Base-by-base conservation (phyloP, 306 rosid genomes). In the Cucumis hystrix region DNA sequence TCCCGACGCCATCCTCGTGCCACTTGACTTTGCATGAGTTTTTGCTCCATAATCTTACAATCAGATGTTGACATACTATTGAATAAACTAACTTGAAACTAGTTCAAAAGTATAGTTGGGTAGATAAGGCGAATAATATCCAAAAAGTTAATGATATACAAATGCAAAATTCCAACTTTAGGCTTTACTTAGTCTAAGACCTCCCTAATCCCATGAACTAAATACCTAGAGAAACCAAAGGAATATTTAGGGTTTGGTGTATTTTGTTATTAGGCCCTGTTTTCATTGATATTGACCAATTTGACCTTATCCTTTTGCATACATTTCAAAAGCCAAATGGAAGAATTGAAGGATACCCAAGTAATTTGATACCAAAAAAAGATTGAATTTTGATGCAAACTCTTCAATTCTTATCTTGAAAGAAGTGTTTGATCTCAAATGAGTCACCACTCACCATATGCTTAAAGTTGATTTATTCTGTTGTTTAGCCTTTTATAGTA, bases 361-460 rank as follows among this genome's bases (percentile, higher is more conserved):
- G 41, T 65, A 65, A 65, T 65, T 37, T 65, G 11, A n/a, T 17
- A 18, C 28, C 16, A 15, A 7, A 2, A 21, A 58, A 64, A 64
- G 69, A 33, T 7, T 7, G 70, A 33, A 64, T 25, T 62, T 62
- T 62, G 41, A 62, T 62, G n/a, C 15, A 1, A 62, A 15, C 56
- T 51, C 68, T 1, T 6, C 47, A 60, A 61, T 35, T 64, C 71
- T 64, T 64, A 64, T 35, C 68, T 62, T 62, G 9, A 62, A 15
- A 28, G 40, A 62, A 62, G 41, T 28, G 41, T 63, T 14, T 30
- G 45, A 28, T 64, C 41, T 16, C 28, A 58, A 58, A 65, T 65
- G 72, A 65, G 51, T 65, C 68, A 60, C 39, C 43, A 60, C 65
- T 60, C 72, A 65, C 72, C 51, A 65, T 65, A 65, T 65, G 72